Evolutionary conservation across 2,329 filamentous ascomycete species (phyloP), one percentile per base, ranked within the genome.

Genomic region (Phialocephala subalpina): DNA sequence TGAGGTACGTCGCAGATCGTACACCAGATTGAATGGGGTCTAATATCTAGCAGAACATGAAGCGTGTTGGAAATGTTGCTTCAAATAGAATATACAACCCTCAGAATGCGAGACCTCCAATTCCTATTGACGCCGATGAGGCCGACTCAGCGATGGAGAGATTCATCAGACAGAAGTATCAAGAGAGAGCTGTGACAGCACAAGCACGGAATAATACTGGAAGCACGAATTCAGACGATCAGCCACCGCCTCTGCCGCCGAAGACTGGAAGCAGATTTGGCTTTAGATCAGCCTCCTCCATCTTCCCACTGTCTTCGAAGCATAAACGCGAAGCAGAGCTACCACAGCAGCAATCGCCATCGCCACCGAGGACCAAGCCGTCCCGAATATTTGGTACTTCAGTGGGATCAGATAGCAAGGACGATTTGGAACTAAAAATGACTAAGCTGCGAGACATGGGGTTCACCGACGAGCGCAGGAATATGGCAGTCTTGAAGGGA

Each of bases 131-230:
- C 76, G 88, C 88, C 45, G 96, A 99, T 80, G 94, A 98, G 81
- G 92, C 92, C 58, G 95, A 99, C 77, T 91, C 92, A 12, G 93
- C 92, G 33, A 96, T 99, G 91, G 96, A 99, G 80, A 88, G 93
- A 67, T 98, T 95, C 78, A 97, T 99, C 72, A 86, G 95, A 67
- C 90, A 95, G 75, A 99, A 99, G 79, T 99, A 99, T 79, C 89
- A 94, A 76, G 89, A 74, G 27, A 70, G 67, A 90, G 73, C 82
- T 84, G 16, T 83, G 87, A 69, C 81, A 78, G 52, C 80, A 77
- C 71, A 81, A 76, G 38, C 80, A 76, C 62, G 70, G 49, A 86
- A 72, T 35, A 69, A 75, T 58, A 75, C 74, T 53, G 74, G 74
- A 60, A 84, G 82, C 70, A 80, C 81, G n/a, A 80, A 79, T 58